Conservation (phyloP, 106 monocot species). For the Dendrobium chrysotoxum region DNA sequence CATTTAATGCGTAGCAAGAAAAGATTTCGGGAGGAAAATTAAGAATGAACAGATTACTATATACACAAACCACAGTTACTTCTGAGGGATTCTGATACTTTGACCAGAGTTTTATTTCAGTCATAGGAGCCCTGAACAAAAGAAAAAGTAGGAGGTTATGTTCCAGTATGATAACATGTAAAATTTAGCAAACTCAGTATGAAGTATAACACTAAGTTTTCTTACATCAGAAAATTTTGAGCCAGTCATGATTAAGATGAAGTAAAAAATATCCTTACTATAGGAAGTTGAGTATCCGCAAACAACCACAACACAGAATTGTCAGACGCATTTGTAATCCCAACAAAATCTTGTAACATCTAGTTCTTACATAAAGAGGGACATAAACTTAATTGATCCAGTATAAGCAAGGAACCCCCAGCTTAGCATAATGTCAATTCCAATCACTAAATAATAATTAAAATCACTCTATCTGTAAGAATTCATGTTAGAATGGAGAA, state of each 20-base stretch:
- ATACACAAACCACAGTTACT: not conserved
- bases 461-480: not conserved
- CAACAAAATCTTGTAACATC: not conserved
- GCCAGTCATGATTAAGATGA: not conserved
- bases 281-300: not conserved
- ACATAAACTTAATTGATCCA: not conserved
- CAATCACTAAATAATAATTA: not conserved
- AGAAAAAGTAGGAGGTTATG: not conserved
- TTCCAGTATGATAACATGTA: not conserved
- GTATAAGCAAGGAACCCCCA: not conserved
- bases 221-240: not conserved
- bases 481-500: not conserved
- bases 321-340: too few relatives aligned
- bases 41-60: constrained; percentile 2
- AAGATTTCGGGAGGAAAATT: not conserved
- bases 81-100: not conserved
- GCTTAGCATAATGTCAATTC: not conserved
- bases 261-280: not conserved
- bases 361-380: not conserved
- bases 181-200: not conserved
- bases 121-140: not conserved
- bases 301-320: not conserved
- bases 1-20: not conserved
- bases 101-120: not conserved
- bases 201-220: not conserved